These are phyloP conservation scores for Abortiporus biennis DNA, from an alignment of 1,284 basidiomycete genomes.

Conservation along the genomic window DNA sequence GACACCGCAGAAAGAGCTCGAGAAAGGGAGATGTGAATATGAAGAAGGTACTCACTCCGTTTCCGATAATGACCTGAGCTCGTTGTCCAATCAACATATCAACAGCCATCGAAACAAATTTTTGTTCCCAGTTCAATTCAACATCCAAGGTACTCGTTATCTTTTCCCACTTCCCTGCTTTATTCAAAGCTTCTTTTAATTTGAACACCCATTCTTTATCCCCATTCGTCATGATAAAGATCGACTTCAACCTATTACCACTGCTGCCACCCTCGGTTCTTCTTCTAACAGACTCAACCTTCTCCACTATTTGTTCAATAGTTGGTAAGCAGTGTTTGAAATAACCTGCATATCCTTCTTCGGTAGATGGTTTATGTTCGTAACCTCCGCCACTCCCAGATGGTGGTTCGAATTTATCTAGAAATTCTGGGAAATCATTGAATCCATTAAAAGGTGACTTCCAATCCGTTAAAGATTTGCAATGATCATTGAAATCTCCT, in stretches of 20 bases:
- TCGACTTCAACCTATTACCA: conserved; percentile 26
- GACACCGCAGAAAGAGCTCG: too few relatives aligned
- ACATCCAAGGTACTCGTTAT: conserved; percentile 31
- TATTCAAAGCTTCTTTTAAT: conserved; percentile 32
- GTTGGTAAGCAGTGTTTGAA: conserved; percentile 41
- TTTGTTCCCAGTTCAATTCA: conserved; percentile 29
- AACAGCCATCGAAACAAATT: conserved; percentile 30
- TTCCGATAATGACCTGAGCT: conserved; percentile 39
- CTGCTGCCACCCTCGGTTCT: conserved; percentile 15
- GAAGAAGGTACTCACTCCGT: conserved; percentile 31
- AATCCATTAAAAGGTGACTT: conserved; percentile 34
- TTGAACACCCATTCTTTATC: conserved; percentile 29
- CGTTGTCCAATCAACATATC: conserved; percentile 40
- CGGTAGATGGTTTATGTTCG: conserved; percentile 7
- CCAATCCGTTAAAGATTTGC: conserved; percentile 37
- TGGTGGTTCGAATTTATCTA: conserved; percentile 22
- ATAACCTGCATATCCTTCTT: conserved; percentile 21
- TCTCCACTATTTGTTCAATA: conserved; percentile 36
- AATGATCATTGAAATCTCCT: conserved; percentile 54
- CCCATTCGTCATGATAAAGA: conserved; percentile 58
- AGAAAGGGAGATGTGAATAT: too few relatives aligned
- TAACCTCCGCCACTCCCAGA: conserved; percentile 13
- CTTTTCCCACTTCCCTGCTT: conserved; percentile 16
- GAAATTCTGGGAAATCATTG: conserved; percentile 34
- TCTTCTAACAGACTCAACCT: conserved; percentile 32